A percentile compares a stretch with the other conserved stretches of the same genome.
Evolutionary conservation across 2,329 filamentous ascomycete genomes (phyloP).

Genomic region (Zasmidium angulare): DNA sequence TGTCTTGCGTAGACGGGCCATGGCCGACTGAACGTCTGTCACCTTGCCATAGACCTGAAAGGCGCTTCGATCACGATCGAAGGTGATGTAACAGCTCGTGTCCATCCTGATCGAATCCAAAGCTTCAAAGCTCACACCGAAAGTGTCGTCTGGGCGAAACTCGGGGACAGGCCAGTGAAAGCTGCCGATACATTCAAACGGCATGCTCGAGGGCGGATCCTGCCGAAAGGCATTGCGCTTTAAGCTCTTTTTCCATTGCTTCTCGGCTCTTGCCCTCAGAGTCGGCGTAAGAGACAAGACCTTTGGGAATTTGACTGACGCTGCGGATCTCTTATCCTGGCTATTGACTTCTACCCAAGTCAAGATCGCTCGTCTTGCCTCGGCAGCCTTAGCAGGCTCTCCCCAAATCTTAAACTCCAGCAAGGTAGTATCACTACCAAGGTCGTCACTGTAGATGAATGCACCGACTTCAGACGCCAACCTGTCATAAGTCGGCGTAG

Average conservation of each 20-base stretch:
- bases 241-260: conserved; percentile 27
- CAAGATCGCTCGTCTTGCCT: conserved; percentile 21
- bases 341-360: conserved; percentile 19
- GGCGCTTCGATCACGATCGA: conserved; percentile 26
- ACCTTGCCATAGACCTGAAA: conserved; percentile 36
- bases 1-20: conserved; percentile 37
- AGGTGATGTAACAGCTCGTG: conserved; percentile 43
- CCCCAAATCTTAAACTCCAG: conserved; percentile 30
- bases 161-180: conserved; percentile 50
- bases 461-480: conserved; percentile 24
- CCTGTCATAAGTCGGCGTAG: conserved; percentile 3
- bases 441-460: conserved; percentile 21
- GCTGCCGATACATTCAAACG: conserved; percentile 33
- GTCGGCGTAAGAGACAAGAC: conserved; percentile 23
- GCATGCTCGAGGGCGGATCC: conserved; percentile 21
- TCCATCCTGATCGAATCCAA: conserved; percentile 47
- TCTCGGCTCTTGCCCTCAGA: conserved; percentile 22
- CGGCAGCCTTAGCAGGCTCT: conserved; percentile 14
- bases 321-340: not conserved
- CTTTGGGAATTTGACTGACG: conserved; percentile 20
- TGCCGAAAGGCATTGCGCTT: conserved; percentile 25
- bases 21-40: conserved; percentile 31
- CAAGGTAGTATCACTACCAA: conserved; percentile 2
- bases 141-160: conserved; percentile 39
- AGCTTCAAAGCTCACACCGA: conserved; percentile 44